phyloP scores from a whole-genome alignment of 805 yeast species.

The Metschnikowia cerradonensis region DNA sequence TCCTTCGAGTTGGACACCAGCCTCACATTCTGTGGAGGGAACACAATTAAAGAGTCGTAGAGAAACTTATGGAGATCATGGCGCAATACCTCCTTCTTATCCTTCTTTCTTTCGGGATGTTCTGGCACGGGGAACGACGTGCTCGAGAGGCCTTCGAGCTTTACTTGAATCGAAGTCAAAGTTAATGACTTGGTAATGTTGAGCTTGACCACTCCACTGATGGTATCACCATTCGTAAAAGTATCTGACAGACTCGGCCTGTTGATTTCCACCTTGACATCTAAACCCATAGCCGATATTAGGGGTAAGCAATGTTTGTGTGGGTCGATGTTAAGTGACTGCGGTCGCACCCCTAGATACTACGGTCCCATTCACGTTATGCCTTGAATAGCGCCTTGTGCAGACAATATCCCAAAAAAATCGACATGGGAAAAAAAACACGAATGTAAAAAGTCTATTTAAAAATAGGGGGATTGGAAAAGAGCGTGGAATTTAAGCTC shows the following conservation, averaged over 20 bases:
- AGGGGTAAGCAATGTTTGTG: neutral
- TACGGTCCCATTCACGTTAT: neutral
- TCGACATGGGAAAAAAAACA: neutral
- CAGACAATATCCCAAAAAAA: neutral
- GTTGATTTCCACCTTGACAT: slow-evolving; percentile 33
- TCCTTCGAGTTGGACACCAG: slow-evolving; percentile 40
- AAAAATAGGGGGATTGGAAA: too few species aligned
- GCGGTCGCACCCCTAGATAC: neutral
- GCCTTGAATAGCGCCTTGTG: neutral
- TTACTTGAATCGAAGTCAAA: slow-evolving; percentile 46
- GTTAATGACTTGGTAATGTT: slow-evolving; percentile 39
- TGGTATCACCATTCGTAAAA: slow-evolving; percentile 45
- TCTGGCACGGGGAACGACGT: slow-evolving; percentile 33
- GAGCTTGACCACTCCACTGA: slow-evolving; percentile 40
- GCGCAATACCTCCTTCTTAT: slow-evolving; percentile 19
- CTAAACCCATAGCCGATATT: slow-evolving; percentile 13
- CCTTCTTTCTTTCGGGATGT: slow-evolving; percentile 7
- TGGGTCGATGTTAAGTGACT: neutral
- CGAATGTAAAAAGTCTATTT: neutral
- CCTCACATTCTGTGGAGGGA: slow-evolving; percentile 50
- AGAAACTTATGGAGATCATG: slow-evolving; percentile 44
- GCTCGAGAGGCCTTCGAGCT: slow-evolving; percentile 46
- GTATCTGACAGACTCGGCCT: slow-evolving; percentile 25
- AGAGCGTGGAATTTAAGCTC: too few species aligned
- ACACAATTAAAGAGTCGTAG: slow-evolving; percentile 47